A percentile compares a stretch with the other conserved stretches of the same genome.
Conservation (phyloP, 495 filamentous ascomycete species). For the Achaetomiella virescens region DNA sequence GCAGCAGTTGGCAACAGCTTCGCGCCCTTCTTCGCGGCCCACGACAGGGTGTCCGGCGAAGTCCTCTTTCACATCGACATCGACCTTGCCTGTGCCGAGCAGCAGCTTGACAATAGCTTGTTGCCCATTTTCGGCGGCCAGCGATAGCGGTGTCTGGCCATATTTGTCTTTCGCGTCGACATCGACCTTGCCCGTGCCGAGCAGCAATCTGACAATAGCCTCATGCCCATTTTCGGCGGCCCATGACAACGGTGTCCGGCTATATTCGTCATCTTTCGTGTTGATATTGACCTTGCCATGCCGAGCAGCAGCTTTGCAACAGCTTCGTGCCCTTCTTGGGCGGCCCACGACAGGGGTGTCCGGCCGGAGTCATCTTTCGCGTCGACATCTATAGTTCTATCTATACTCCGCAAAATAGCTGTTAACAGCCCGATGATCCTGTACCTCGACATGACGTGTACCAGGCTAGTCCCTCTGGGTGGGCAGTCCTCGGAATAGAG, state of each 20-base stretch:
- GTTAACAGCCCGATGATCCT: constrained; percentile 1
- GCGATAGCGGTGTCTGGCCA: background rate
- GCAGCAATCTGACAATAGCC: background rate
- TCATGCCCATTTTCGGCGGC: constrained; percentile 4
- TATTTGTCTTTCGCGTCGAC: background rate
- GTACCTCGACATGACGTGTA: constrained; percentile 10
- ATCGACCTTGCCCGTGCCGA: background rate
- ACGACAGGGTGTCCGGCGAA: too few relatives aligned
- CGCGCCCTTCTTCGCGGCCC: too few relatives aligned
- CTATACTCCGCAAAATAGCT: too few relatives aligned
- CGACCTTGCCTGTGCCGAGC: too few relatives aligned
- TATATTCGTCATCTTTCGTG: background rate
- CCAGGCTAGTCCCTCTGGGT: background rate
- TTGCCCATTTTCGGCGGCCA: background rate
- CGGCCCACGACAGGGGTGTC: constrained; percentile 9
- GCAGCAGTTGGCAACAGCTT: background rate
- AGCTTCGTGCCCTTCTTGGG: background rate
- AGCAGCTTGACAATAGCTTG: too few relatives aligned
- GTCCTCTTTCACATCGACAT: too few relatives aligned
- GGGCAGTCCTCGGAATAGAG: background rate
- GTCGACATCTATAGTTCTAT: background rate
- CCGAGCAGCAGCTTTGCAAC: constrained; percentile 1
- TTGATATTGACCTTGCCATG: constrained; percentile 3
- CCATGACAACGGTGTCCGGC: background rate
- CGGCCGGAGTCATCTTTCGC: background rate